phyloP scores from a whole-genome alignment of 1,139 yeast species.

The Candida albicans region DNA sequence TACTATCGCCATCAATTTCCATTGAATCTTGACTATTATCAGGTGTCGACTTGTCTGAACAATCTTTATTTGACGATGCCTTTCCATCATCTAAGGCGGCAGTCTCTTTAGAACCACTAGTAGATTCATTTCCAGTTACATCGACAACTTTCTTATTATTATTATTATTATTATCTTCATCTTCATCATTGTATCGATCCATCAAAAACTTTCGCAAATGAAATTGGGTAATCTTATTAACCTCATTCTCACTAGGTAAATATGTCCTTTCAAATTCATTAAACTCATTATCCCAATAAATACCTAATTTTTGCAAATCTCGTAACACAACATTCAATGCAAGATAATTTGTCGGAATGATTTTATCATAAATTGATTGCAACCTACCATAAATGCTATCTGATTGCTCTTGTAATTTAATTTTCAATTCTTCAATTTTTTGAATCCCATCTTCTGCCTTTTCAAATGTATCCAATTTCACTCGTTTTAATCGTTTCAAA shows the following conservation, averaged over 20 bases:
- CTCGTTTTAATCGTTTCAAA: slow-evolving; percentile 67
- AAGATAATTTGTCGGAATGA: slow-evolving; percentile 65
- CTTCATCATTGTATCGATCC: slow-evolving; percentile 42
- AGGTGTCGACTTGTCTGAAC: neutral
- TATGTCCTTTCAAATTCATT: slow-evolving; percentile 75
- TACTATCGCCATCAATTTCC: slow-evolving; percentile 17
- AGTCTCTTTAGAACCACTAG: neutral
- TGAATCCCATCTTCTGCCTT: slow-evolving; percentile 68
- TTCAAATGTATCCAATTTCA: slow-evolving; percentile 78
- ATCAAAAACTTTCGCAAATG: slow-evolving; percentile 77
- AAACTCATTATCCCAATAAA: slow-evolving; percentile 85
- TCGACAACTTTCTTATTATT: neutral
- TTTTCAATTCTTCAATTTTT: slow-evolving; percentile 58
- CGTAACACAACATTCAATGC: slow-evolving; percentile 69
- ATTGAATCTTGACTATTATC: neutral
- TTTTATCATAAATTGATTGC: slow-evolving; percentile 52
- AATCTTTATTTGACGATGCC: too few relatives aligned
- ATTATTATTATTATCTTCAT: slow-evolving; percentile 4
- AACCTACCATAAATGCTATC: slow-evolving; percentile 45
- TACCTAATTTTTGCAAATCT: slow-evolving; percentile 77
- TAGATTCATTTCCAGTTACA: neutral
- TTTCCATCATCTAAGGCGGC: neutral
- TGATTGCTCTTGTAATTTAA: slow-evolving; percentile 53
- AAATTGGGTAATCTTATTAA: slow-evolving; percentile 84
- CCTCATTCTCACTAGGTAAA: slow-evolving; percentile 91